phyloP scores from a whole-genome alignment of 495 filamentous ascomycete genomes.

The Tuber indicum region DNA sequence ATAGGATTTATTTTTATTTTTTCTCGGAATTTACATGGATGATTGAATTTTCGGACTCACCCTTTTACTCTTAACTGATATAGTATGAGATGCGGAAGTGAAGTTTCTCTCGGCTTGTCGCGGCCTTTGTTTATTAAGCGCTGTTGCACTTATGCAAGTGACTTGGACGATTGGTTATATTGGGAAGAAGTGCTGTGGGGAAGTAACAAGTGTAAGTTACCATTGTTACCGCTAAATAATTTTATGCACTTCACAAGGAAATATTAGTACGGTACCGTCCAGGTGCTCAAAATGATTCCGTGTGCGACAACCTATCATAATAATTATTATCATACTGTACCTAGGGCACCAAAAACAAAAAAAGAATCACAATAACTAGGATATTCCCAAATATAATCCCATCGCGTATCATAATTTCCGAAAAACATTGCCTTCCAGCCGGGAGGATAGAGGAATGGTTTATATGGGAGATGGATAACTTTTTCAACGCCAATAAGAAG shows the following conservation, averaged over 20 bases:
- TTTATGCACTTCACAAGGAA: background rate
- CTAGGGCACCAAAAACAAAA: too few relatives aligned
- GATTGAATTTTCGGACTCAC: background rate
- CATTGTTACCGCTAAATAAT: background rate
- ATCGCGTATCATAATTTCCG: too few relatives aligned
- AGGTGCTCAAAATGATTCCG: too few relatives aligned
- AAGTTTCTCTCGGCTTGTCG: background rate
- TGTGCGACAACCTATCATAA: too few relatives aligned
- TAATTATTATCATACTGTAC: too few relatives aligned
- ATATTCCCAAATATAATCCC: too few relatives aligned
- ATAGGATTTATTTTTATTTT: background rate
- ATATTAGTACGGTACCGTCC: background rate
- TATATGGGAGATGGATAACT: too few relatives aligned
- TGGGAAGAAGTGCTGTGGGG: background rate
- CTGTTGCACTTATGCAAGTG: background rate
- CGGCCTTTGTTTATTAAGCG: background rate
- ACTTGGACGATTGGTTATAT: background rate
- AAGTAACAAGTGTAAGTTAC: background rate
- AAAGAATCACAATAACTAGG: too few relatives aligned
- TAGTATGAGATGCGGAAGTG: background rate
- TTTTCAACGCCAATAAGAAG: too few relatives aligned
- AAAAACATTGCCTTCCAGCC: too few relatives aligned
- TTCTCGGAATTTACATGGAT: background rate
- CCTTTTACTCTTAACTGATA: background rate
- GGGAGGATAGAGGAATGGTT: too few relatives aligned